Conservation (phyloP, 179 eudicot species). For the Nepenthes alata region DNA sequence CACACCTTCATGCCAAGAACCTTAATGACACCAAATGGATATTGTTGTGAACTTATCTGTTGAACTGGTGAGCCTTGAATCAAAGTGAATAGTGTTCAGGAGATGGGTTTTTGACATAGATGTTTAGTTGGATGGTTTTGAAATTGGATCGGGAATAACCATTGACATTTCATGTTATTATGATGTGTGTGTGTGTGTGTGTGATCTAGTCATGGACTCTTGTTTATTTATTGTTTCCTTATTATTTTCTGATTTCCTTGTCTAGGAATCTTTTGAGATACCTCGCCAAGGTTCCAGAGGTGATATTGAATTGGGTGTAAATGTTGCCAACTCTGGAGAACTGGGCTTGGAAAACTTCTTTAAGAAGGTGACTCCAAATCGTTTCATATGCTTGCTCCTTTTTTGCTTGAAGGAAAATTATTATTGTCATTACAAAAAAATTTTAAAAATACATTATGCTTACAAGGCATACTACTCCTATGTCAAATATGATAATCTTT, state of each 20-base stretch:
- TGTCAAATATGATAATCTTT: neutral
- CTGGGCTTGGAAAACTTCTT: slow-evolving; percentile 63
- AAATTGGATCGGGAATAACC: too few relatives aligned
- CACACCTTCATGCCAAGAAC: too few relatives aligned
- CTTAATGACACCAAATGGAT: too few relatives aligned
- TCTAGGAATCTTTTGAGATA: slow-evolving; percentile 57
- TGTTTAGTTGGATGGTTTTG: too few relatives aligned
- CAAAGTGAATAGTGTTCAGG: too few relatives aligned
- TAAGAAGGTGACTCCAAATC: slow-evolving; percentile 38
- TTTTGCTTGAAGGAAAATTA: neutral
- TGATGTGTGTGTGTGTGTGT: too few relatives aligned
- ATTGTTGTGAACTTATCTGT: too few relatives aligned
- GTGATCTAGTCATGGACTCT: neutral
- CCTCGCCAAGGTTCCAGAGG: slow-evolving; percentile 42
- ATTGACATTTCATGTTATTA: too few relatives aligned
- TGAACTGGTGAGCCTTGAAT: too few relatives aligned
- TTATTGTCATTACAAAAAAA: neutral
- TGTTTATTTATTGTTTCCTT: neutral
- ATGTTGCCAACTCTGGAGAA: slow-evolving; percentile 63
- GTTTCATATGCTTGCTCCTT: neutral
- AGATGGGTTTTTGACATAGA: too few relatives aligned
- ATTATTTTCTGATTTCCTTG: neutral
- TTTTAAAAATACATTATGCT: too few relatives aligned
- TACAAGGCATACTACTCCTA: neutral
- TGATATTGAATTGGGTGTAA: slow-evolving; percentile 74